Evolutionary conservation across 805 yeast species (phyloP).

Genomic region (Torulaspora gathmanii): DNA sequence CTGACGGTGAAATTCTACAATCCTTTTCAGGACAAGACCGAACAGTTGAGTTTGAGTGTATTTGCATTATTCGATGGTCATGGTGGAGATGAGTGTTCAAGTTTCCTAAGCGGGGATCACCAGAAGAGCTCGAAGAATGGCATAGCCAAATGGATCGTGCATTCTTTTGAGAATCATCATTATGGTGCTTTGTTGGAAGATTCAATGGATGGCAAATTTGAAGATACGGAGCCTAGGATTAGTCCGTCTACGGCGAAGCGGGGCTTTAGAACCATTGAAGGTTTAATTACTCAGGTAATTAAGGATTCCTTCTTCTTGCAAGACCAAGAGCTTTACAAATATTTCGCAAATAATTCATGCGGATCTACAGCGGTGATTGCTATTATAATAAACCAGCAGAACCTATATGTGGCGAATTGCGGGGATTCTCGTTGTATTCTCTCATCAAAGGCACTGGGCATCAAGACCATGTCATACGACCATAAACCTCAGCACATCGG

Average conservation of each 20-base stretch:
- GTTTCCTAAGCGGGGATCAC: conserved; percentile 40
- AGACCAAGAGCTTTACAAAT: conserved; percentile 42
- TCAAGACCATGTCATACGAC: conserved; percentile 63
- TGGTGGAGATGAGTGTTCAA: conserved; percentile 65
- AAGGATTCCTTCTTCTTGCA: conserved; percentile 44
- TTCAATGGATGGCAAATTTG: conserved; percentile 1
- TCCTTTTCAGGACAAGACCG: conserved; percentile 29
- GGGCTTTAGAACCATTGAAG: conserved; percentile 34
- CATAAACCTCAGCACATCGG: conserved; percentile 97
- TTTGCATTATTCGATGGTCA: conserved; percentile 82
- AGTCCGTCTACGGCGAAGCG: conserved; percentile 17
- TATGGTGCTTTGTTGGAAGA: conserved; percentile 20
- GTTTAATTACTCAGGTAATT: conserved; percentile 36
- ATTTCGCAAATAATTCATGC: conserved; percentile 39
- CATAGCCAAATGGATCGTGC: conserved; percentile 29
- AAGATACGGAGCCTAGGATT: neutral
- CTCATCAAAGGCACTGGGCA: conserved; percentile 45
- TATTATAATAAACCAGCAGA: conserved; percentile 40
- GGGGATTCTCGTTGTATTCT: conserved; percentile 73
- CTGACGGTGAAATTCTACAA: conserved; percentile 33
- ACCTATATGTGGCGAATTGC: conserved; percentile 58
- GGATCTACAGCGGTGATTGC: conserved; percentile 53
- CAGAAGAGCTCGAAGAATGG: conserved; percentile 21
- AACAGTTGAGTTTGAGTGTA: conserved; percentile 36
- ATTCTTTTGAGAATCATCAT: conserved; percentile 30